These are phyloP conservation scores for Saccharomycopsis selenospora DNA, from an alignment of 805 yeast species.

Conservation along the genomic window DNA sequence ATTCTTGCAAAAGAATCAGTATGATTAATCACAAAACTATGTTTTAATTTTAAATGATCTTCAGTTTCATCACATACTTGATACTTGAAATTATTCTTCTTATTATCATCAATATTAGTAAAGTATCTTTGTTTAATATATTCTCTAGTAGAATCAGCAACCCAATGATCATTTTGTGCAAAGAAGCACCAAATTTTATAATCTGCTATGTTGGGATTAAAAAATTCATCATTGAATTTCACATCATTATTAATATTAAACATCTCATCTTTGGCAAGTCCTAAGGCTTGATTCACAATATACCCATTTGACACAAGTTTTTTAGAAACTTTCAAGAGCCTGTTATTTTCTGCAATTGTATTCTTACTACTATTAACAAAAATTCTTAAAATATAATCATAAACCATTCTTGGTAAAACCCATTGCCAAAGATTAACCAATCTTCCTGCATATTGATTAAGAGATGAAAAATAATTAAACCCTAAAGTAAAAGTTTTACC, in stretches of 20 bases:
- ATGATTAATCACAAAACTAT: conserved; percentile 19
- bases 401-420: conserved; percentile 28
- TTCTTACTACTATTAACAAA: conserved; percentile 26
- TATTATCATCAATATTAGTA: not conserved
- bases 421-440: conserved; percentile 24
- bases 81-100: not conserved
- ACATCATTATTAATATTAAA: conserved; percentile 40
- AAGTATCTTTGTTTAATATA: conserved; percentile 11
- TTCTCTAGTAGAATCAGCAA: conserved; percentile 40
- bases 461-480: conserved; percentile 24
- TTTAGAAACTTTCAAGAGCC: conserved; percentile 35
- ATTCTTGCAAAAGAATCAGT: conserved; percentile 14
- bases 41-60: conserved; percentile 10
- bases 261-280: conserved; percentile 57
- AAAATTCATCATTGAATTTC: conserved; percentile 44
- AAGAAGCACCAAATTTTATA: conserved; percentile 46
- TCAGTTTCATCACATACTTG: conserved; percentile 12
- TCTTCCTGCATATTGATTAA: conserved; percentile 30
- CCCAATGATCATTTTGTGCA: conserved; percentile 63
- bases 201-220: conserved; percentile 23
- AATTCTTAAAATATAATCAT: conserved; percentile 23
- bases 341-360: conserved; percentile 24
- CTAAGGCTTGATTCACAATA: conserved; percentile 48
- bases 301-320: conserved; percentile 35
- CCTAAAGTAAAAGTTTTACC: conserved; percentile 31